Evolutionary conservation across 441 rosid species (phyloP), one percentile per base, ranked within the genome.

Genomic region (Croton laevigatus): DNA sequence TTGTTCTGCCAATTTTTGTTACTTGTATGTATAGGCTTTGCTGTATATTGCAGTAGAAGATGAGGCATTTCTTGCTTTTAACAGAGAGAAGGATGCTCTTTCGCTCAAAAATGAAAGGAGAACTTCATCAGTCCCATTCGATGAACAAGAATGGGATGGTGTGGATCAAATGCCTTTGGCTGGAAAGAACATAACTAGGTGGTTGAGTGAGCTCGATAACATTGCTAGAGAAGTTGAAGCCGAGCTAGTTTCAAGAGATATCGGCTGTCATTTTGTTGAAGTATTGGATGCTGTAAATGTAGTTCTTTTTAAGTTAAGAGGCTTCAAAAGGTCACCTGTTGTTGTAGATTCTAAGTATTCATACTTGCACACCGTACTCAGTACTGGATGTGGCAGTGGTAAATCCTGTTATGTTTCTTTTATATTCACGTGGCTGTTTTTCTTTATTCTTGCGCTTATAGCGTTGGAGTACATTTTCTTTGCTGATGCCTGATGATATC

Each of bases 21-120:
- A 22, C 59, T 44, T 68, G 59, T 8, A 73, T 58, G 70, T 79
- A 78, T 73, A 92, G 97, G 93, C 82, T 73, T 78, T 92, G 78
- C 83, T 92, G 45, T 87, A 79, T 73, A 81, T 92, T 80, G 94
- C 97, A 65, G 96, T 91, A 71, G 97, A 92, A 76, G 97, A 92
- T 82, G 96, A 90, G 81, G 94, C 93, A 48, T 88, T 81, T 62
- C 32, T 83, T 79, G 82, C 87, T 77, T 69, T 75, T 54, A 82
- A 87, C 78, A 76, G 80, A 71, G 85, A 92, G 76, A 79, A 76
- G 76, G 94, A 92, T 73, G 85, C 89, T 73, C 48, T 38, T 61
- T 88, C 84, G 11, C 71, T 86, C 66, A 55, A 65, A 44, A 83
- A 66, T 12, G 97, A 87, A 78, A 82, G 85, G 79, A 76, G 73